Percentiles rank a stretch among this genome's conserved stretches.
Evolutionary conservation across 352 stramenopile species (phyloP).

Genomic region (Phytopythium sindhum): DNA sequence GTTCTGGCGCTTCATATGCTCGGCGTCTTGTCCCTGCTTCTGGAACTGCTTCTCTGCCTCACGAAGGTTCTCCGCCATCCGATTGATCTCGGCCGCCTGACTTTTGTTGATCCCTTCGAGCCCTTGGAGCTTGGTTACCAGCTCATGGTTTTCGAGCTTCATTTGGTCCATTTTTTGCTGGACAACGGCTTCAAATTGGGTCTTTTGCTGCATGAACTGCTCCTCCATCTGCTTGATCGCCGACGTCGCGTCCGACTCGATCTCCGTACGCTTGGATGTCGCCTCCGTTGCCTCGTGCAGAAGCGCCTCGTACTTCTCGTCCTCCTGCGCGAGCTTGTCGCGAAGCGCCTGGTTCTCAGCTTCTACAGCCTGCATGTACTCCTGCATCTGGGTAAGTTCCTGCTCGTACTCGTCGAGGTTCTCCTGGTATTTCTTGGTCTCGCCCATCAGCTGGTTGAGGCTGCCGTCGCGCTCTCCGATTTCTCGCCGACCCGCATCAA

Average conservation of each 20-base stretch:
- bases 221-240: conserved; percentile 51
- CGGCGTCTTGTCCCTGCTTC: conserved; percentile 19
- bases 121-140: conserved; percentile 40
- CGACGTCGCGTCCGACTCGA: conserved; percentile 34
- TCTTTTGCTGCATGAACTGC: conserved; percentile 46
- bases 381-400: conserved; percentile 37
- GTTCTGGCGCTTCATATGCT: conserved; percentile 33
- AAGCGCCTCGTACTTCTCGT: conserved; percentile 30
- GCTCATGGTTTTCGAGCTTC: conserved; percentile 35
- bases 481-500: conserved; percentile 29
- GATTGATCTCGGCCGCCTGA: conserved; percentile 4
- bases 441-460: conserved; percentile 35
- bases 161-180: conserved; percentile 30
- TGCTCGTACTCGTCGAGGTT: conserved; percentile 53
- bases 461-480: conserved; percentile 25
- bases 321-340: conserved; percentile 36
- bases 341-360: conserved; percentile 31
- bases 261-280: conserved; percentile 30
- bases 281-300: conserved; percentile 25
- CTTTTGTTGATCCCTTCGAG: conserved; percentile 42
- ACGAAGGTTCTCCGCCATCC: conserved; percentile 1
- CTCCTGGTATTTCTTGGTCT: conserved; percentile 42
- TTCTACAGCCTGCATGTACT: conserved; percentile 36
- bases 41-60: conserved; percentile 4
- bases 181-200: conserved; percentile 34